Percentiles rank a stretch among this genome's conserved stretches.
phyloP scores from a whole-genome alignment of 176 grass and related monocot genomes.

The Canna indica region DNA sequence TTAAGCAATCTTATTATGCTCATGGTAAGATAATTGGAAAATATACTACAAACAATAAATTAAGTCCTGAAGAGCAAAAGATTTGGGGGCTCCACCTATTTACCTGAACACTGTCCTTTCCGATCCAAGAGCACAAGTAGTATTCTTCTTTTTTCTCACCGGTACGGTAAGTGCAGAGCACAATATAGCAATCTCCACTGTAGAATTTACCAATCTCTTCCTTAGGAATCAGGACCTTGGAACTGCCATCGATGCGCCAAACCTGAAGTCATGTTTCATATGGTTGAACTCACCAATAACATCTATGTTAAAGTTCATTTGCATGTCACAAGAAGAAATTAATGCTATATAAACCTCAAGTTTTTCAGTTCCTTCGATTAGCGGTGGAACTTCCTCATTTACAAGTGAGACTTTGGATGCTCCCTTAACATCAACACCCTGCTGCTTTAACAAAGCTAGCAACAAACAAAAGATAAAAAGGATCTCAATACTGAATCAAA shows the following conservation, averaged over 20 bases:
- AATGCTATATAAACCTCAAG: constrained; percentile 50
- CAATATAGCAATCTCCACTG: constrained; percentile 85
- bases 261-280: constrained; percentile 41
- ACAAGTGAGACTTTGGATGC: constrained; percentile 54
- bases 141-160: constrained; percentile 93
- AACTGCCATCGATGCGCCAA: constrained; percentile 67
- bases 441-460: constrained; percentile 90
- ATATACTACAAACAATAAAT: not conserved
- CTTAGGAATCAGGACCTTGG: constrained; percentile 54
- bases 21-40: not conserved
- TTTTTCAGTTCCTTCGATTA: constrained; percentile 84
- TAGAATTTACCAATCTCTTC: constrained; percentile 91
- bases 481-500: constrained; percentile 21
- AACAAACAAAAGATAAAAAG: constrained; percentile 17
- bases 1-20: not conserved
- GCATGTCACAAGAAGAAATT: constrained; percentile 9
- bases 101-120: constrained; percentile 77
- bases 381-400: constrained; percentile 92
- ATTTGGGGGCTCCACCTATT: not conserved
- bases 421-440: constrained; percentile 89
- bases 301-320: constrained; percentile 7
- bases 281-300: constrained; percentile 6
- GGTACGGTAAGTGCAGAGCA: constrained; percentile 90
- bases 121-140: constrained; percentile 77
- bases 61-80: not conserved